Conservation (phyloP, 495 filamentous ascomycete species). For the Penicillium argentinense region DNA sequence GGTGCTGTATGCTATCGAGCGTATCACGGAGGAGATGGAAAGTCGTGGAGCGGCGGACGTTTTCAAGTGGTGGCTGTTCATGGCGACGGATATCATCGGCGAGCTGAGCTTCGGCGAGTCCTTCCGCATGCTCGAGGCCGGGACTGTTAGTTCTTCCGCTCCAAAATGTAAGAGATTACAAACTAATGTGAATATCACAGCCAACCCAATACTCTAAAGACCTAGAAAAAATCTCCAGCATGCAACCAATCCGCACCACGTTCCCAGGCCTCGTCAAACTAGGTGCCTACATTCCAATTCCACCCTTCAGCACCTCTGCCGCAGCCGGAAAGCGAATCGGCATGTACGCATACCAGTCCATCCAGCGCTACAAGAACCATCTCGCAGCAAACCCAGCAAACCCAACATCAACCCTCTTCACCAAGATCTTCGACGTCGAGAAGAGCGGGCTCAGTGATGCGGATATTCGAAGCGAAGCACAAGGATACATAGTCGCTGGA, state of each 20-base stretch:
- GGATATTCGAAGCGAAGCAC: slow-evolving; percentile 44
- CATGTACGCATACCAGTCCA: slow-evolving; percentile 38
- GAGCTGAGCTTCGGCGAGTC: slow-evolving; percentile 59
- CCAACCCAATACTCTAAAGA: slow-evolving; percentile 44
- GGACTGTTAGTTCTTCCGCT: slow-evolving; percentile 29
- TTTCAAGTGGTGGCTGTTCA: slow-evolving; percentile 56
- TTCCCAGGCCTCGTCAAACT: slow-evolving; percentile 33
- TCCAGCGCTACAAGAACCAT: slow-evolving; percentile 40
- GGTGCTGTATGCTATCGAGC: slow-evolving; percentile 30
- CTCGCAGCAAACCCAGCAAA: slow-evolving; percentile 36
- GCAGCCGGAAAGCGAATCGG: slow-evolving; percentile 46
- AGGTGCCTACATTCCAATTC: slow-evolving; percentile 14
- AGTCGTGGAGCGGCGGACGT: slow-evolving; percentile 41
- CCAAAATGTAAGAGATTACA: not conserved
- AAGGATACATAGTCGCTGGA: slow-evolving; percentile 51
- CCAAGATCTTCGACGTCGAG: slow-evolving; percentile 42
- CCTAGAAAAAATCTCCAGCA: slow-evolving; percentile 26
- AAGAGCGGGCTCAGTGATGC: slow-evolving; percentile 33
- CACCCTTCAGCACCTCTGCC: slow-evolving; percentile 36
- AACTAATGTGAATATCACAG: slow-evolving; percentile 7
- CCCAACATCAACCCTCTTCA: slow-evolving; percentile 47
- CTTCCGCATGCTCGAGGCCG: slow-evolving; percentile 54
- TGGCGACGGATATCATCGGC: slow-evolving; percentile 57
- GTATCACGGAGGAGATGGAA: slow-evolving; percentile 34
- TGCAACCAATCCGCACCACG: slow-evolving; percentile 32